Conservation (phyloP, 164 flowering plant genomes). For the Amborella trichopoda region DNA sequence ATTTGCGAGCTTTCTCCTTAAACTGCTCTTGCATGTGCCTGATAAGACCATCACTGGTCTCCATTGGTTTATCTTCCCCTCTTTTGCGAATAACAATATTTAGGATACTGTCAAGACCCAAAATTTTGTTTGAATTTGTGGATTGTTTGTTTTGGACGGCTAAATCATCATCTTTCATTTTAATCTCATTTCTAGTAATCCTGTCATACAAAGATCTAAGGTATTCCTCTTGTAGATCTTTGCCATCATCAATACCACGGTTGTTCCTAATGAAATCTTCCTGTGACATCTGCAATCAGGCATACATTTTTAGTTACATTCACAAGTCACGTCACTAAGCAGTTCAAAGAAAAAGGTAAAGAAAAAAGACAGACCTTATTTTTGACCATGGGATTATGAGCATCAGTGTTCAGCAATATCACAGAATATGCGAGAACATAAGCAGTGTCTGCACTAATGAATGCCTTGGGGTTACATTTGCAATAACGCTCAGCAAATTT, state of each 20-base stretch:
- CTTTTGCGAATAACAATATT: constrained; percentile 89
- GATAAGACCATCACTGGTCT: constrained; percentile 90
- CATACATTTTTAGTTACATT: background rate
- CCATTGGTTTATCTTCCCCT: constrained; percentile 65
- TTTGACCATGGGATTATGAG: constrained; percentile 96
- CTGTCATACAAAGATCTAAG: constrained; percentile 84
- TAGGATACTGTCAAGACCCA: constrained; percentile 84
- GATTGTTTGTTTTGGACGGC: constrained; percentile 71
- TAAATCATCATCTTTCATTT: constrained; percentile 88
- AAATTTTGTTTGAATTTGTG: constrained; percentile 56
- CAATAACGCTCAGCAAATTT: constrained; percentile 98
- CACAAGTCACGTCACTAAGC: background rate
- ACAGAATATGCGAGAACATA: constrained; percentile 98
- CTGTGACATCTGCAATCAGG: constrained; percentile 75
- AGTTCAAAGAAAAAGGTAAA: background rate
- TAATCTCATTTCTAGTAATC: constrained; percentile 86
- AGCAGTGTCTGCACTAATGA: constrained; percentile 96
- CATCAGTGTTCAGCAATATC: constrained; percentile 94
- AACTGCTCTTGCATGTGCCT: constrained; percentile 98
- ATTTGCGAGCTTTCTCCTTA: constrained; percentile 95
- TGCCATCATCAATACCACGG: constrained; percentile 98
- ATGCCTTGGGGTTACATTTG: constrained; percentile 89
- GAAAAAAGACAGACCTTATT: constrained; percentile 53
- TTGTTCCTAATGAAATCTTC: constrained; percentile 97
- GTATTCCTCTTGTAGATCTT: constrained; percentile 92